These are phyloP conservation scores for Plectosphaerella cucumerina DNA, from an alignment of 2,329 filamentous ascomycete genomes.

Conservation along the genomic window DNA sequence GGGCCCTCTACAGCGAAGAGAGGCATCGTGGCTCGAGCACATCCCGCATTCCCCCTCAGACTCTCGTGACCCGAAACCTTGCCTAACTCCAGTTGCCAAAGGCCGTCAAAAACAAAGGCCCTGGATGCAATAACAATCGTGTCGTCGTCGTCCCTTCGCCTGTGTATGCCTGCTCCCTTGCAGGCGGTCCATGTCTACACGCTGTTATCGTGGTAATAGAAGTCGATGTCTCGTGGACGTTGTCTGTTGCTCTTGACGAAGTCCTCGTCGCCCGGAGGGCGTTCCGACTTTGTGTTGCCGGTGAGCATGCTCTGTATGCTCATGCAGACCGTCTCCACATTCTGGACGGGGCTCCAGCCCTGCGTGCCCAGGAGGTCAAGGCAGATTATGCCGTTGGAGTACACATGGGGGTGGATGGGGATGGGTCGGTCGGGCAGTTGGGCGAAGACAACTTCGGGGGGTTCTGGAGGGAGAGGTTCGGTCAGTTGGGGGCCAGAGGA, in stretches of 20 bases:
- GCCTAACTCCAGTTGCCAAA: no score
- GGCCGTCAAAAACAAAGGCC: no score
- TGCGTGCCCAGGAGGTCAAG: slow-evolving; percentile 83
- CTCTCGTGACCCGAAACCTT: no score
- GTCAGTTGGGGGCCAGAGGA: background rate
- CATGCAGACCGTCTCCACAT: slow-evolving; percentile 95
- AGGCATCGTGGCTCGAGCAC: no score
- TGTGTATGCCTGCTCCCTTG: no score
- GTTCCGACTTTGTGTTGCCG: slow-evolving; percentile 86
- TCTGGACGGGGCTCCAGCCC: slow-evolving; percentile 96
- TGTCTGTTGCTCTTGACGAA: slow-evolving; percentile 79
- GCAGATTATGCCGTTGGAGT: slow-evolving; percentile 98
- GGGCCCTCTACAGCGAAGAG: no score
- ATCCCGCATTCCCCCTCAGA: no score
- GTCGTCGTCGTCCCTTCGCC: background rate
- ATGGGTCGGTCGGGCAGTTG: slow-evolving; percentile 62
- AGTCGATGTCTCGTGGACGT: slow-evolving; percentile 83
- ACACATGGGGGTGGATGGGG: slow-evolving; percentile 95
- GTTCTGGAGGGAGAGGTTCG: slow-evolving; percentile 57
- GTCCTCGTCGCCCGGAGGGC: slow-evolving; percentile 83
- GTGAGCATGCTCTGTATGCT: slow-evolving; percentile 98
- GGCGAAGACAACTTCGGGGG: slow-evolving; percentile 90
- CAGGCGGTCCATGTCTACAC: slow-evolving; percentile 40
- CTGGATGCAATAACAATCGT: background rate
- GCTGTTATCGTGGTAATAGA: slow-evolving; percentile 87